Percentiles rank a stretch among this genome's conserved stretches.
These are phyloP conservation scores for Schizonepeta tenuifolia DNA, from an alignment of 257 asterid genomes.

Conservation along the genomic window DNA sequence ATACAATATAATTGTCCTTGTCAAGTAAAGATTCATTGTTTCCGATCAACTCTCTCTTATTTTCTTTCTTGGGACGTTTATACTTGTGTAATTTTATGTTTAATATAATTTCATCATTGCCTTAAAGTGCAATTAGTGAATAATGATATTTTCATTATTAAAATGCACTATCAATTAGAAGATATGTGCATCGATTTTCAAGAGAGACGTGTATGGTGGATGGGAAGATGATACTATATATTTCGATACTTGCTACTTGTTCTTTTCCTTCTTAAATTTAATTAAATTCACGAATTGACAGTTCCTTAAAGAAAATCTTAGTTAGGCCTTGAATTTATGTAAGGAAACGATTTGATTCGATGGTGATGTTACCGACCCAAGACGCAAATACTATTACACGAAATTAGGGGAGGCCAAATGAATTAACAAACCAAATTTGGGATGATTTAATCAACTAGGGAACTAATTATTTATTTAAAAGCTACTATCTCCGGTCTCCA, in stretches of 20 bases:
- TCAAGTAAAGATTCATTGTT: too few relatives aligned
- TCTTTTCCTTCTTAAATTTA: background rate
- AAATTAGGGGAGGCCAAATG: background rate
- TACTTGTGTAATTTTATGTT: too few relatives aligned
- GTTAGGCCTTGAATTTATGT: background rate
- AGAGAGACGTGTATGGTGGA: background rate
- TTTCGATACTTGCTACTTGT: background rate
- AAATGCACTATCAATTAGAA: background rate
- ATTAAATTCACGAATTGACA: background rate
- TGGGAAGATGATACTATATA: too few relatives aligned
- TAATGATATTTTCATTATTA: too few relatives aligned
- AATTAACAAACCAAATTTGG: background rate
- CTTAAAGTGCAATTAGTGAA: too few relatives aligned
- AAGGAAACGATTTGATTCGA: background rate
- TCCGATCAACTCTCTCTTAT: too few relatives aligned
- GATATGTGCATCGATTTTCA: background rate
- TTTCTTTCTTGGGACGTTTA: too few relatives aligned
- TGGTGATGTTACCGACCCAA: background rate
- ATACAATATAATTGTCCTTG: too few relatives aligned
- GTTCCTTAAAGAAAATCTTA: conserved; percentile 6
- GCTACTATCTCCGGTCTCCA: too few relatives aligned
- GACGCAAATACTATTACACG: background rate
- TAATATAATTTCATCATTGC: too few relatives aligned
- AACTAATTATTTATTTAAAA: too few relatives aligned
- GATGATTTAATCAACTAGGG: background rate